Percentiles rank a stretch among this genome's conserved stretches.
Conservation (phyloP, 371 early-diverging fungal genomes). For the Lichtheimia corymbifera region DNA sequence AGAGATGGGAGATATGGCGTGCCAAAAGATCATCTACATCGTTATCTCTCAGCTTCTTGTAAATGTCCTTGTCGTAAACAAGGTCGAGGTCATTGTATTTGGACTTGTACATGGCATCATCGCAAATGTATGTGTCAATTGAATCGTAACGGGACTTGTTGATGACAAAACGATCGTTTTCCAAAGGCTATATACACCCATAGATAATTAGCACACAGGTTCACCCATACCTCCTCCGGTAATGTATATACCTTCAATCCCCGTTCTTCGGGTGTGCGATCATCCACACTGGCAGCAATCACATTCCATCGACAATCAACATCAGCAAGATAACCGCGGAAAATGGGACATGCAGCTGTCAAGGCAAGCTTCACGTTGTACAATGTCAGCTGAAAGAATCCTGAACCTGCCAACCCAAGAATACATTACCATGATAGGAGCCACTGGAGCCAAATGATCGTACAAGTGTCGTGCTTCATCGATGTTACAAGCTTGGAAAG, state of each 20-base stretch:
- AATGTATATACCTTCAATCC: conserved; percentile 65
- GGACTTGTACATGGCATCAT: conserved; percentile 71
- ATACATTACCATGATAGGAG: conserved; percentile 83
- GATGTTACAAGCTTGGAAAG: conserved; percentile 97
- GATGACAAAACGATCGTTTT: conserved; percentile 74
- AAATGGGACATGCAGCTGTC: conserved; percentile 94
- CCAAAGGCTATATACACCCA: conserved; percentile 62
- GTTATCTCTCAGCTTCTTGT: conserved; percentile 65
- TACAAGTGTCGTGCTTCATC: conserved; percentile 93
- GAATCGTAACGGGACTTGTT: conserved; percentile 98
- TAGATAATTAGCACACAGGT: not conserved
- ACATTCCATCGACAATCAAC: conserved; percentile 99
- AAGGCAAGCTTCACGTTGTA: conserved; percentile 68
- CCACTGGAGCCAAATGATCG: conserved; percentile 93
- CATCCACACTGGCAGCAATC: conserved; percentile 94
- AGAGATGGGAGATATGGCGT: conserved; percentile 94
- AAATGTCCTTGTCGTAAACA: conserved; percentile 82
- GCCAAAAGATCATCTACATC: conserved; percentile 92
- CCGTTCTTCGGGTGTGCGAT: conserved; percentile 93
- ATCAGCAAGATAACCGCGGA: conserved; percentile 93
- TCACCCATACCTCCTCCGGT: not conserved
- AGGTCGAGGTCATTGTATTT: conserved; percentile 95
- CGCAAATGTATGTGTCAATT: conserved; percentile 90
- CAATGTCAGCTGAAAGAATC: too few species aligned
- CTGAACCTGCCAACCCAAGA: not conserved